phyloP scores from a whole-genome alignment of 345 rosid species.

The Salix exigua region DNA sequence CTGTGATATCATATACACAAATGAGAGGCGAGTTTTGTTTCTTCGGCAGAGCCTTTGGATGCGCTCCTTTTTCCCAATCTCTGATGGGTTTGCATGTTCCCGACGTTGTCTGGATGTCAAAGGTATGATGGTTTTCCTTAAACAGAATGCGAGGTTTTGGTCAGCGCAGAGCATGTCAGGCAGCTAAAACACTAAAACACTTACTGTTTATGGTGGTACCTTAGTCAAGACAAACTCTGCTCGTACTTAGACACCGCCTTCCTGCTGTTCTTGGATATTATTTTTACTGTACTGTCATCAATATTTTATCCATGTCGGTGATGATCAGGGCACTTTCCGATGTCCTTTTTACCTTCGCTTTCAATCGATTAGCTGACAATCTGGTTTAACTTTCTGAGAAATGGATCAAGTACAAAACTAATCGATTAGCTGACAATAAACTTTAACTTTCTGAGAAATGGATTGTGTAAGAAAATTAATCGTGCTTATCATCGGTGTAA shows the following conservation, averaged over 20 bases:
- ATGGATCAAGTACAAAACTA: too few relatives aligned
- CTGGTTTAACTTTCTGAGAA: too few relatives aligned
- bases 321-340: too few relatives aligned
- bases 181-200: constrained; percentile 33
- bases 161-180: constrained; percentile 50
- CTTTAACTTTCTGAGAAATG: not conserved
- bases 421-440: too few relatives aligned
- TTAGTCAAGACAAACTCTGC: constrained; percentile 24
- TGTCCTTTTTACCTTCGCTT: too few relatives aligned
- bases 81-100: constrained; percentile 60
- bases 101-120: constrained; percentile 65
- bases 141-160: constrained; percentile 44
- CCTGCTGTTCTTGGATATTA: too few relatives aligned
- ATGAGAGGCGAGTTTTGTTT: constrained; percentile 5
- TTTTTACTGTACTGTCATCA: too few relatives aligned
- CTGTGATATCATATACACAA: too few relatives aligned
- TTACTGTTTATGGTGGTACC: constrained; percentile 31
- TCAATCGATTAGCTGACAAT: too few relatives aligned
- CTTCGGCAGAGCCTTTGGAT: not conserved
- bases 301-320: too few relatives aligned
- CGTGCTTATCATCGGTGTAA: too few relatives aligned
- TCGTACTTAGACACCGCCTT: not conserved
- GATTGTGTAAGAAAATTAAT: not conserved
- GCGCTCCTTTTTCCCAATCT: too few relatives aligned
- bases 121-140: constrained; percentile 69